These are phyloP conservation scores for Yamadazyma diddensiae DNA, from an alignment of 1,139 yeast genomes.

Conservation along the genomic window DNA sequence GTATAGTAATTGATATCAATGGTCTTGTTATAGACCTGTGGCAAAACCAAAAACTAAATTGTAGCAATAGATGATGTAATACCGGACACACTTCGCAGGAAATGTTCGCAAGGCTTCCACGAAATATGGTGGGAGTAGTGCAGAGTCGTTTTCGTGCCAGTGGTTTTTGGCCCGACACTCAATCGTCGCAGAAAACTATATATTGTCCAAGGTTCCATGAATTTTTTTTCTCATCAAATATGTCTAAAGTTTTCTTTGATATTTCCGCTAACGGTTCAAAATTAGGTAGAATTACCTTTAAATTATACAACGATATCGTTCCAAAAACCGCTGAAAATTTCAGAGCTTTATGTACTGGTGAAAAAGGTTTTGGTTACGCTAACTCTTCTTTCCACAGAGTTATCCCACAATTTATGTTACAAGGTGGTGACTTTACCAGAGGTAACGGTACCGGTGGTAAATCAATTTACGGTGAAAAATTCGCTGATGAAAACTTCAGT, in stretches of 20 bases:
- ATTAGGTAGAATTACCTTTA: conserved; percentile 34
- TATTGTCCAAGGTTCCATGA: conserved; percentile 1
- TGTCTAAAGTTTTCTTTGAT: conserved; percentile 74
- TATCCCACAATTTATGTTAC: conserved; percentile 97
- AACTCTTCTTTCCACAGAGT: conserved; percentile 97
- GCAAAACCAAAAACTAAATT: no score
- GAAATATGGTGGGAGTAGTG: no score
- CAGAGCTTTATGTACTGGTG: conserved; percentile 96
- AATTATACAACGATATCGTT: conserved; percentile 88
- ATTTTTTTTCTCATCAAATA: conserved; percentile 11
- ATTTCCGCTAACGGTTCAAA: conserved; percentile 60
- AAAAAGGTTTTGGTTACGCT: conserved; percentile 94
- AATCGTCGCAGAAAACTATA: conserved; percentile 1
- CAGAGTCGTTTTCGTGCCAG: not conserved
- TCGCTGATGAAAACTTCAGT: conserved; percentile 92
- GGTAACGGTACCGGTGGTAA: conserved; percentile 98
- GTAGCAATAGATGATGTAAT: no score
- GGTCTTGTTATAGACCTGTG: no score
- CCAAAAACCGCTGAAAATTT: conserved; percentile 99
- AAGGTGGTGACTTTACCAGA: conserved; percentile 98
- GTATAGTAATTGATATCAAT: no score
- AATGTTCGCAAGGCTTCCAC: no score
- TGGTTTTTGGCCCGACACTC: no score
- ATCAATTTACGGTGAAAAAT: conserved; percentile 95
- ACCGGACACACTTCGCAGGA: no score